Conservation (phyloP, 1,284 basidiomycete species). For the Heimioporus retisporus region DNA sequence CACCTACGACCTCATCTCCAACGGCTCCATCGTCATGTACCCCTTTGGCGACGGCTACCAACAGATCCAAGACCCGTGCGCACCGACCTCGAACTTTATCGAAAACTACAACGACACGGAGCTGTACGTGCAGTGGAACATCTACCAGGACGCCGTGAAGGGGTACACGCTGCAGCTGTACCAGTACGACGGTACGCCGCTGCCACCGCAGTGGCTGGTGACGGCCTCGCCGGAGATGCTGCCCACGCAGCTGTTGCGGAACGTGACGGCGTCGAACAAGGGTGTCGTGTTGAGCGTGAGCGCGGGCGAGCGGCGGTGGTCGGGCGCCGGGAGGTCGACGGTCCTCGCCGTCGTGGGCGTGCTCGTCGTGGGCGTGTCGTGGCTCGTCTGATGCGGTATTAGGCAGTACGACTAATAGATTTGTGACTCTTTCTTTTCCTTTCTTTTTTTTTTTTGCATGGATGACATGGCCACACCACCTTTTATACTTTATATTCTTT, state of each 20-base stretch:
- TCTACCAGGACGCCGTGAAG: conserved; percentile 49
- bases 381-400: background rate
- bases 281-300: conserved; percentile 24
- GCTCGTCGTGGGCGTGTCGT: background rate
- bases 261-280: conserved; percentile 28
- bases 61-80: conserved; percentile 93
- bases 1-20: conserved; percentile 69
- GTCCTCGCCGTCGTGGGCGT: too few species aligned
- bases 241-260: conserved; percentile 47
- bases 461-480: too few species aligned
- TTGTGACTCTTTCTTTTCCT: background rate
- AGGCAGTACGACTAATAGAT: background rate
- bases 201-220: conserved; percentile 47
- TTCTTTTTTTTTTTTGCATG: background rate
- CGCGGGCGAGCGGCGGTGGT: conserved; percentile 37
- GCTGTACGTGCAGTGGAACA: conserved; percentile 50
- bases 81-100: conserved; percentile 86
- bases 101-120: conserved; percentile 79
- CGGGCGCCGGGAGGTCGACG: too few species aligned
- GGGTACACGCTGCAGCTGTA: conserved; percentile 55
- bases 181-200: conserved; percentile 50
- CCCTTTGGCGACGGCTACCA: conserved; percentile 90
- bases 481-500: too few species aligned
- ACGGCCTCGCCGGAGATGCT: conserved; percentile 51
- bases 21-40: conserved; percentile 80